Base-by-base conservation (phyloP, 2,329 filamentous ascomycete species). In the Claviceps capensis region DNA sequence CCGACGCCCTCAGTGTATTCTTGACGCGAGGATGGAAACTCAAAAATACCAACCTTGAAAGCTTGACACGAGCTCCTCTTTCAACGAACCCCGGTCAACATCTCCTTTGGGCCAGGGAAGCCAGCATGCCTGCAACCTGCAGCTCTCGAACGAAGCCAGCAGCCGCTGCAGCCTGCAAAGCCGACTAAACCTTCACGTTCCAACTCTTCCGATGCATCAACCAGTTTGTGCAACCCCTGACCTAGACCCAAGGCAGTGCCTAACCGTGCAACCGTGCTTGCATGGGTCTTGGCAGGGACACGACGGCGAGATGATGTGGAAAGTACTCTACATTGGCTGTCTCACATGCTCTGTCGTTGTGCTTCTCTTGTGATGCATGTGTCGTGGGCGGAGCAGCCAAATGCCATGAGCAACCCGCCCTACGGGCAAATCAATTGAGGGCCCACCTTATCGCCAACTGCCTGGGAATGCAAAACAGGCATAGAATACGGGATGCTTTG, bases 201-300 rank as follows among this genome's bases (percentile, higher is more conserved):
- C 34, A 22, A 47, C 45, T 9, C n/a, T 36, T 19, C 45, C n/a
- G 17, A 41, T 19, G 17, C 36, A 41, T 47, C 36, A 30, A 37
- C 47, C 50, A 26, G 11, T 16, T 49, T 52, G 34, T 47, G 47
- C 26, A 19, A 46, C 51, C 47, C 51, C 47, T 52, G 51, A 44
- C 22, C 42, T 14, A 26, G 23, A 37, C 40, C 22, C 47, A 13
- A 49, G 36, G 48, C 48, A 26, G 26, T 44, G 17, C 16, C 48
- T 50, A 40, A 16, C 17, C 40, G 48, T 44, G 22, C 19, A 16
- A 6, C 47, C 36, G 26, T 44, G 26, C 22, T 23, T 50, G 48
- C 19, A 17, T 30, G 42, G 48, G 34, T 38, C 40, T 50, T 37
- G 48, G 22, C 40, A 30, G 19, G 14, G 13, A 17, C 47, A 36